Evolutionary conservation across 2,329 filamentous ascomycete genomes (phyloP), one percentile per base, ranked within the genome.

Genomic region (Diplodia sapinea): DNA sequence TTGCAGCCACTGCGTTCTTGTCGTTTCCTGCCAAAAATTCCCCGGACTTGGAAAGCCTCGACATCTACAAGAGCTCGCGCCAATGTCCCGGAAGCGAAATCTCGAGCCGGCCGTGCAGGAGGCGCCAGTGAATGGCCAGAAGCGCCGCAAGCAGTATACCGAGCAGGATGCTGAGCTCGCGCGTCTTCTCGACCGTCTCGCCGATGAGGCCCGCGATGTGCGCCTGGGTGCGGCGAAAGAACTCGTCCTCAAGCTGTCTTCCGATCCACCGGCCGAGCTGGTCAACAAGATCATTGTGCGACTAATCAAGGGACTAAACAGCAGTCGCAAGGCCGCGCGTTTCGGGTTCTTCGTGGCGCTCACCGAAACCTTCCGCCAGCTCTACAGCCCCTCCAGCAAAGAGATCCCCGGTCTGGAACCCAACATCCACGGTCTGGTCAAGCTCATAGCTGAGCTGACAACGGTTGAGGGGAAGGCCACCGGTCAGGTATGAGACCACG

Each of bases 341-440:
- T 82, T 95, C 62, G 95, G 95, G 3, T 97, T 96, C 77, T 96
- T 93, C 65, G 85, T 97, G 66, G 94, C 94, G 0, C 82, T 98
- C 71, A 91, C 93, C 0, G 94, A 97, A 78, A 82, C 96, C 9
- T 77, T 97, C 54, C 84, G 87, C 4, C 88, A 94, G 74, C 80
- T 94, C 5, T 91, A 91, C 73, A 87, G 87, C 49, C 76, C 62
- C 69, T 75, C 66, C 70, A 75, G 70, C 52, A 66, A 62, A 20
- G 61, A 67, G 66, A 74, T 77, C 9, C 72, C 78, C 15, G 76
- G 75, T 40, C 68, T 82, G 38, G 70, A 76, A 54, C 71, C 77
- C n/a, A 77, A 73, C 65, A 74, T 85, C 13, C 72, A 78, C 2
- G 76, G 80, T 52, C 74, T 85, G 2, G 77, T 88, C 70, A 81